A percentile compares a stretch with the other conserved stretches of the same genome.
phyloP scores from a whole-genome alignment of 163 green algal genomes.

The Chlamydomonas reinhardtii region DNA sequence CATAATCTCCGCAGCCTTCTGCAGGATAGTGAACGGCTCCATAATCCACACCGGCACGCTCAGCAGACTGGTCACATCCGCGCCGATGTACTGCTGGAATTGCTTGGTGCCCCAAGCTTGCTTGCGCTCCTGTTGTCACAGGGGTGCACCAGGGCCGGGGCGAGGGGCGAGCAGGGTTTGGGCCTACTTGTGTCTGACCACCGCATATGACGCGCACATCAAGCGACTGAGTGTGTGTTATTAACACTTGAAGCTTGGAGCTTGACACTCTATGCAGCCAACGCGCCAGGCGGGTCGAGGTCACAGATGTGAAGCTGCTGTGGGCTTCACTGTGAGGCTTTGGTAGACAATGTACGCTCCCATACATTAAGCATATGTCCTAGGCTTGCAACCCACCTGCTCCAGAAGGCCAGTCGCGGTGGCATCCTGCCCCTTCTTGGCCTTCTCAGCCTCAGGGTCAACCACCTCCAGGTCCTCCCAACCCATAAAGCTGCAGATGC shows the following conservation, averaged over 20 bases:
- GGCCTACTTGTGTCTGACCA: no score
- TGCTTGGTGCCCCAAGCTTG: slow-evolving; percentile 64
- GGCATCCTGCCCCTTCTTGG: slow-evolving; percentile 60
- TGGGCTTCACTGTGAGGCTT: no score
- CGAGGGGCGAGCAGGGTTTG: neutral
- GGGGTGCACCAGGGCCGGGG: no score
- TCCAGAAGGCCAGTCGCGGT: slow-evolving; percentile 52
- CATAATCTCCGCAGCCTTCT: slow-evolving; percentile 98
- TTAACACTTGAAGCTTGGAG: no score
- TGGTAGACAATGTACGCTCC: no score
- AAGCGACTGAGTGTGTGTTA: neutral
- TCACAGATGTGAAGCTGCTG: no score
- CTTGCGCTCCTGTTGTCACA: slow-evolving; percentile 62
- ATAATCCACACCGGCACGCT: slow-evolving; percentile 98
- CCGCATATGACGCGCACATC: neutral
- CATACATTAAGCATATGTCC: no score
- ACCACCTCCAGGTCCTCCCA: slow-evolving; percentile 87
- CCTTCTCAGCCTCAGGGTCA: slow-evolving; percentile 78
- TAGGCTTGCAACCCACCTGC: neutral
- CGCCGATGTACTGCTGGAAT: slow-evolving; percentile 92
- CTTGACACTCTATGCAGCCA: no score
- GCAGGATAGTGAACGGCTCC: slow-evolving; percentile 97
- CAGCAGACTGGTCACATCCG: slow-evolving; percentile 95
- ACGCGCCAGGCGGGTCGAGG: no score
- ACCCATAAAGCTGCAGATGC: slow-evolving; percentile 74